Percentiles rank a stretch among this genome's conserved stretches.
These are phyloP conservation scores for Fusarium clavum DNA, from an alignment of 2,329 filamentous ascomycete genomes.

Conservation along the genomic window DNA sequence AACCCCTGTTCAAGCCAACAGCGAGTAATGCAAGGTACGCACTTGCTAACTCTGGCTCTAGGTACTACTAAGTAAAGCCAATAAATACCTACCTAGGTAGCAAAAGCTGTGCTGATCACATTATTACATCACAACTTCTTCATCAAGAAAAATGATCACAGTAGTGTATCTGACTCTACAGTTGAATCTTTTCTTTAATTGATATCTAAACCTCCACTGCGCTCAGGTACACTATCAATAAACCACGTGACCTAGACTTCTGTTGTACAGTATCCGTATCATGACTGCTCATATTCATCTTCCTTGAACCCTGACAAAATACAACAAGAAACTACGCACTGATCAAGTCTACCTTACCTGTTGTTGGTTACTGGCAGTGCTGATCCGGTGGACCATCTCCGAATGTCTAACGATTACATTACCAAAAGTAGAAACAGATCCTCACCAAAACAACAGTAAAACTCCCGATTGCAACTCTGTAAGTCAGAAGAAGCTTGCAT, in stretches of 20 bases:
- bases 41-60: background rate
- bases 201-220: background rate
- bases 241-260: slow-evolving; percentile 26
- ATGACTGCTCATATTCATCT: background rate
- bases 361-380: slow-evolving; percentile 10
- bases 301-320: background rate
- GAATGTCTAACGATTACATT: slow-evolving; percentile 14
- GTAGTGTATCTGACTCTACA: background rate
- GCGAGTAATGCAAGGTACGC: slow-evolving; percentile 40
- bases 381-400: slow-evolving; percentile 26
- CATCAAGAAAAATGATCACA: background rate
- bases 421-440: slow-evolving; percentile 33
- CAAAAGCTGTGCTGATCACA: background rate
- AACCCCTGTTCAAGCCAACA: slow-evolving; percentile 24
- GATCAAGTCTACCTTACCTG: background rate
- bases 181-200: background rate
- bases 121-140: slow-evolving; percentile 3
- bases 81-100: background rate
- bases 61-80: background rate
- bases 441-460: slow-evolving; percentile 15
- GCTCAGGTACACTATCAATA: background rate
- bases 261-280: background rate
- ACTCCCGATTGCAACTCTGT: slow-evolving; percentile 26
- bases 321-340: background rate
- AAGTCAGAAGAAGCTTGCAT: slow-evolving; percentile 22